Percentiles rank a stretch among this genome's conserved stretches.
These are phyloP conservation scores for Pueraria montana DNA, from an alignment of 306 rosid species.

Conservation along the genomic window DNA sequence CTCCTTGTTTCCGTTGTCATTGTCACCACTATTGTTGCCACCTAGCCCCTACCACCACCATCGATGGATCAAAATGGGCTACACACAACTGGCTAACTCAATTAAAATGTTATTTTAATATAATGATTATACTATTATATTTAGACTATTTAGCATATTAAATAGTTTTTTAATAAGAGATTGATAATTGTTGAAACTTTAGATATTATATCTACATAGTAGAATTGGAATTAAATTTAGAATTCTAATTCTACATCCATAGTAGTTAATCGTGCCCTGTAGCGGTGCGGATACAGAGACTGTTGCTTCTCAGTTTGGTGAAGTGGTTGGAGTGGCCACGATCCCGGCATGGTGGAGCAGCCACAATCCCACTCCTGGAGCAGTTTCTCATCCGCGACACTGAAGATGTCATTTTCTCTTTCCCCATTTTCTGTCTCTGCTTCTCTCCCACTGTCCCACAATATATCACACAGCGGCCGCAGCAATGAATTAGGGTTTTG, in stretches of 20 bases:
- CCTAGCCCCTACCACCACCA: not conserved
- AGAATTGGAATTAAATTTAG: not conserved
- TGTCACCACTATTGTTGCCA: not conserved
- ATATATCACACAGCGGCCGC: not conserved
- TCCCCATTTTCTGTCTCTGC: too few relatives aligned
- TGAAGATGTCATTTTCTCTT: too few relatives aligned
- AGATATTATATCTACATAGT: not conserved
- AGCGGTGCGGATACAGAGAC: not conserved
- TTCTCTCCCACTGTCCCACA: too few relatives aligned
- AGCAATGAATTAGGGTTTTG: not conserved
- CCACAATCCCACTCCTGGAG: too few relatives aligned
- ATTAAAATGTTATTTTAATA: not conserved
- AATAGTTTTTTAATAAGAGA: not conserved
- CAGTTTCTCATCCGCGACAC: too few relatives aligned
- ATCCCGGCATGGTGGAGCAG: too few relatives aligned
- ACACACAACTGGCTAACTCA: not conserved
- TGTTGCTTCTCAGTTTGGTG: not conserved
- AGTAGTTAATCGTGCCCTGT: not conserved
- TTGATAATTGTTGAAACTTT: not conserved
- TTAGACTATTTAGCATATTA: not conserved
- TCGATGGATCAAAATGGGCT: not conserved
- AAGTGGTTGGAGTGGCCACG: not conserved
- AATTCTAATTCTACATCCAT: not conserved
- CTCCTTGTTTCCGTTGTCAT: too few relatives aligned
- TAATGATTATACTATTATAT: not conserved